Evolutionary conservation across 768 basidiomycete genomes (phyloP).

Genomic region (Pleurotus pulmonarius): DNA sequence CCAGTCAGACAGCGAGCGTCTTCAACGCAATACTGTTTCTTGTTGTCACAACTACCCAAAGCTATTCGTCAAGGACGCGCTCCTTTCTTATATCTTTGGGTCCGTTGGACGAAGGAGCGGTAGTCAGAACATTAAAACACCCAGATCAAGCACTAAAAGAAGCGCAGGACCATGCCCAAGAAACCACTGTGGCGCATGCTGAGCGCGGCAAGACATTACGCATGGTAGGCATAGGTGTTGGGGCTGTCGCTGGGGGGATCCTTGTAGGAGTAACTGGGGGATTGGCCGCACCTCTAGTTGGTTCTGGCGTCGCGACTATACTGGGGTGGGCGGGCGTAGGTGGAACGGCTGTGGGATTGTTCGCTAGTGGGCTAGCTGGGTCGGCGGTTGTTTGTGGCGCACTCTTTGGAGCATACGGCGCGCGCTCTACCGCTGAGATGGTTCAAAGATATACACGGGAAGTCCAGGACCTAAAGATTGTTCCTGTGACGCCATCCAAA

Average conservation of each 20-base stretch:
- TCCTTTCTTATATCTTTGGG: slow-evolving; percentile 38
- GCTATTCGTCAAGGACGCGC: slow-evolving; percentile 49
- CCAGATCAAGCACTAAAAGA: slow-evolving; percentile 42
- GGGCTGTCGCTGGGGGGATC: slow-evolving; percentile 52
- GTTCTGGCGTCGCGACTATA: slow-evolving; percentile 46
- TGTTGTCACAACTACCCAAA: slow-evolving; percentile 41
- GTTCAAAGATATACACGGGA: slow-evolving; percentile 48
- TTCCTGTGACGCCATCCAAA: slow-evolving; percentile 32
- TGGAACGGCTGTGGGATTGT: slow-evolving; percentile 45
- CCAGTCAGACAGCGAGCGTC: slow-evolving; percentile 35
- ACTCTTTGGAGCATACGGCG: slow-evolving; percentile 55
- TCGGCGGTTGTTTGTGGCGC: slow-evolving; percentile 56
- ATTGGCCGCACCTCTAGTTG: slow-evolving; percentile 53
- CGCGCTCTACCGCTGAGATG: slow-evolving; percentile 42
- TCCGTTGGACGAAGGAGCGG: slow-evolving; percentile 37
- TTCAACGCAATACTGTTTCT: slow-evolving; percentile 49
- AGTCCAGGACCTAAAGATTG: slow-evolving; percentile 48
- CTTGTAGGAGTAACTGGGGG: slow-evolving; percentile 58
- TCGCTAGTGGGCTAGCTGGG: slow-evolving; percentile 51
- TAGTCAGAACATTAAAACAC: slow-evolving; percentile 45
- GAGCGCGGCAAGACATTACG: slow-evolving; percentile 35
- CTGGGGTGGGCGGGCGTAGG: slow-evolving; percentile 51
- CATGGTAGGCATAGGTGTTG: slow-evolving; percentile 45
- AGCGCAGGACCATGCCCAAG: slow-evolving; percentile 37
- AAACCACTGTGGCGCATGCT: slow-evolving; percentile 37